These are phyloP conservation scores for Cladophialophora yegresii DNA, from an alignment of 2,329 filamentous ascomycete species.

Conservation along the genomic window DNA sequence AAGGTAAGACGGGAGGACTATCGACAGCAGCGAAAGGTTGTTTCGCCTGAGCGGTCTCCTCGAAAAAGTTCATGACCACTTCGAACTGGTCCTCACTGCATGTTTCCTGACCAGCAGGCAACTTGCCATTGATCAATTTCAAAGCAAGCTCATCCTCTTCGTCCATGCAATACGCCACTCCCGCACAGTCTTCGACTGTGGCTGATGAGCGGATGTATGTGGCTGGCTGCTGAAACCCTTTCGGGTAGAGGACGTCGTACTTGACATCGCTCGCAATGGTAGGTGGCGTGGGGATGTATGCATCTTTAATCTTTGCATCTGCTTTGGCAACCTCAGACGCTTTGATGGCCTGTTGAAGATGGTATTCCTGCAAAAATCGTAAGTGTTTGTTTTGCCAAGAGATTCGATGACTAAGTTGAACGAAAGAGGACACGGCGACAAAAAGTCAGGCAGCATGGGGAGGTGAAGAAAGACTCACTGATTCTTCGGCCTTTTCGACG, in stretches of 20 bases:
- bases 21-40: slow-evolving; percentile 89
- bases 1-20: slow-evolving; percentile 75
- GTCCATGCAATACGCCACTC: slow-evolving; percentile 90
- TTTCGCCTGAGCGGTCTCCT: slow-evolving; percentile 78
- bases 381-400: slow-evolving; percentile 29
- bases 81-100: slow-evolving; percentile 93
- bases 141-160: slow-evolving; percentile 86
- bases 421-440: slow-evolving; percentile 28
- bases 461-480: slow-evolving; percentile 64
- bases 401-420: slow-evolving; percentile 26
- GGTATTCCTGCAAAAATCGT: slow-evolving; percentile 70
- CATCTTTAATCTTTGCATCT: slow-evolving; percentile 62
- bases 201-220: slow-evolving; percentile 98
- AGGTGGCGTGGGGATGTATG: slow-evolving; percentile 69
- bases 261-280: slow-evolving; percentile 65
- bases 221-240: slow-evolving; percentile 75
- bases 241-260: slow-evolving; percentile 87
- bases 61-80: slow-evolving; percentile 90
- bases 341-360: slow-evolving; percentile 83
- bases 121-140: slow-evolving; percentile 78
- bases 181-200: slow-evolving; percentile 93
- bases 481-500: slow-evolving; percentile 96
- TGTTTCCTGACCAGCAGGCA: slow-evolving; percentile 57
- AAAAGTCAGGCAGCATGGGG: slow-evolving; percentile 6
- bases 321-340: slow-evolving; percentile 57